Evolutionary conservation across 306 rosid species (phyloP), one percentile per base, ranked within the genome.

Genomic region (Begonia loranthoides): DNA sequence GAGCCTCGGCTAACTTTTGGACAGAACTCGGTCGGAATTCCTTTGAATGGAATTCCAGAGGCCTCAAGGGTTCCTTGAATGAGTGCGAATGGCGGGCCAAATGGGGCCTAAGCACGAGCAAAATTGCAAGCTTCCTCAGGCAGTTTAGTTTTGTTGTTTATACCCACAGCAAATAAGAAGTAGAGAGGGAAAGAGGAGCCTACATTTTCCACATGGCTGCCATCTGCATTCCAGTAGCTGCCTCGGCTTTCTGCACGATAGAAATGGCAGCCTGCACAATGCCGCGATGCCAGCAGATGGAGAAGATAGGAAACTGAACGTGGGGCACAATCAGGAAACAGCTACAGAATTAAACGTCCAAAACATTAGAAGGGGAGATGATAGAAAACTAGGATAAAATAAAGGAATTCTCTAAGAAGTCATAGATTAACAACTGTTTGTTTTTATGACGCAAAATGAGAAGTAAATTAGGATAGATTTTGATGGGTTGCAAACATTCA

Each of bases 321-420:
- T 11, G 99, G 95, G 38, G 95, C 95, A 61, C 94, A 90, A 52
- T 86, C 88, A 12, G 99, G 87, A 70, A 86, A 73, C 56, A 90
- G 99, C 99, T 90, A 94, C 73, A 76, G n/a, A n/a, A n/a, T n/a
- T n/a, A n/a, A n/a, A n/a, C n/a, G n/a, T n/a, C n/a, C n/a, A 10
- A 41, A 45, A 8, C 4, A 28, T 19, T 28, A 28, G 36, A 28
- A 19, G 2, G 22, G 22, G 3, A 19, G 22, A 2, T 4, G 3
- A 19, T 19, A 19, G 22, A 4, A 19, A 19, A 19, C 22, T 19
- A 19, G 2, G 22, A 19, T 19, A 19, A 19, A 19, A n/a, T n/a
- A n/a, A n/a, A n/a, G n/a, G n/a, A n/a, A n/a, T n/a, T n/a, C n/a
- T n/a, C n/a, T n/a, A n/a, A n/a, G n/a, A n/a, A n/a, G n/a, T n/a